phyloP scores from a whole-genome alignment of 768 basidiomycete genomes.

The Mycena venus region DNA sequence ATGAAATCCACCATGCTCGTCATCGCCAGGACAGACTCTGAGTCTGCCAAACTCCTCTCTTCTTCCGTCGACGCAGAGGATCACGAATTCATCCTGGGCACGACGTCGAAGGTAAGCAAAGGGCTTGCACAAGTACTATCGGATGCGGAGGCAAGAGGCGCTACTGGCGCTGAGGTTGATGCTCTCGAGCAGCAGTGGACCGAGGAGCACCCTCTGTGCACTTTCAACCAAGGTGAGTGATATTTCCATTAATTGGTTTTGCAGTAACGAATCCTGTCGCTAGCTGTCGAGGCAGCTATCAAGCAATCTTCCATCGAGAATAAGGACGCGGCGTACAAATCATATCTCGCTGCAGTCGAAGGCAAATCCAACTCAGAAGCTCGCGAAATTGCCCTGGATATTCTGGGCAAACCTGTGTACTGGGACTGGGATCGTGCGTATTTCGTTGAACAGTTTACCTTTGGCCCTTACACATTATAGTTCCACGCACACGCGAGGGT shows the following conservation, averaged over 20 bases:
- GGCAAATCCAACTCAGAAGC: conserved; percentile 84
- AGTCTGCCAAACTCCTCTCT: conserved; percentile 87
- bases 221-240: conserved; percentile 82
- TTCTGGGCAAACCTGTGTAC: conserved; percentile 76
- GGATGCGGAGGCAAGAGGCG: conserved; percentile 74
- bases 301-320: conserved; percentile 60
- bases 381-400: conserved; percentile 78
- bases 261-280: not conserved
- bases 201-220: conserved; percentile 73
- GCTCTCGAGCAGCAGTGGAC: conserved; percentile 84
- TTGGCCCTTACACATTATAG: conserved; percentile 50
- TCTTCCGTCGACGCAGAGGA: conserved; percentile 87
- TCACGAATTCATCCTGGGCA: conserved; percentile 83
- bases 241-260: too few species aligned
- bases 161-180: conserved; percentile 78
- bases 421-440: conserved; percentile 92
- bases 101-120: conserved; percentile 58
- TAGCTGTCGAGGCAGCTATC: conserved; percentile 75
- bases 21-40: conserved; percentile 94
- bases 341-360: conserved; percentile 68
- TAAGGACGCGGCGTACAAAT: conserved; percentile 68
- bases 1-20: conserved; percentile 89
- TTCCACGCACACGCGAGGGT: conserved; percentile 90
- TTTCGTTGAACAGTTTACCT: not conserved
- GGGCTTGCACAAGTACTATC: conserved; percentile 80